These are phyloP conservation scores for Boletus semigastroideus DNA, from an alignment of 1,284 basidiomycete genomes.

Conservation along the genomic window DNA sequence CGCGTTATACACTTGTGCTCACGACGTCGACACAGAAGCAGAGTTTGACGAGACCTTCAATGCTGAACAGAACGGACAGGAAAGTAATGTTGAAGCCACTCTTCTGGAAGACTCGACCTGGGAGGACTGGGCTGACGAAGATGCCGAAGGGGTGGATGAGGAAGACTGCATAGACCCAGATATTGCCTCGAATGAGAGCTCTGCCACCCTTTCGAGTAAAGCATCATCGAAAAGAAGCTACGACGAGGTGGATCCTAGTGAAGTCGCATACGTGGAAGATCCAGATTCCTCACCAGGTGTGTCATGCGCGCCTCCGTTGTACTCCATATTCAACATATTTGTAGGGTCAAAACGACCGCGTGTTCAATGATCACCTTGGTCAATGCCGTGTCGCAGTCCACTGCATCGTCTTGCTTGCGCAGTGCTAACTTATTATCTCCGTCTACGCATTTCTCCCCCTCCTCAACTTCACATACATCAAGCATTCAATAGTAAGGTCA, in stretches of 20 bases:
- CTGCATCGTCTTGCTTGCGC: conserved; percentile 7
- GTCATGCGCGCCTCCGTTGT: conserved; percentile 10
- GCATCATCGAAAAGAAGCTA: conserved; percentile 45
- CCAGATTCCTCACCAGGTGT: conserved; percentile 48
- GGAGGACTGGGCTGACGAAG: conserved; percentile 40
- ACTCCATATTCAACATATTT: conserved; percentile 1
- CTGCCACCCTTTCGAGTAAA: conserved; percentile 47
- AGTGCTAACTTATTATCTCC: conserved; percentile 32
- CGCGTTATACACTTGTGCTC: not conserved
- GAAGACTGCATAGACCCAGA: conserved; percentile 38
- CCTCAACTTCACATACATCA: conserved; percentile 6
- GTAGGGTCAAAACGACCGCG: conserved; percentile 39
- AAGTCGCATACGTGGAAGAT: conserved; percentile 31
- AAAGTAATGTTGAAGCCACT: conserved; percentile 16
- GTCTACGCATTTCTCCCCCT: conserved; percentile 8
- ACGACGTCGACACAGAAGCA: conserved; percentile 22
- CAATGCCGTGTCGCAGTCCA: not conserved
- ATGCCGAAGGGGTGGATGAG: conserved; percentile 43
- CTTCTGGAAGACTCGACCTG: conserved; percentile 29
- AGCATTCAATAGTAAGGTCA: conserved; percentile 27
- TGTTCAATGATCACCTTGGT: conserved; percentile 27
- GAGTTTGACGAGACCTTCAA: conserved; percentile 28
- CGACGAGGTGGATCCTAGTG: conserved; percentile 46
- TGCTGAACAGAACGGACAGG: conserved; percentile 17
- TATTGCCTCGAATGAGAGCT: conserved; percentile 38